Evolutionary conservation across 805 yeast genomes (phyloP).

Genomic region (Candida oleophila): DNA sequence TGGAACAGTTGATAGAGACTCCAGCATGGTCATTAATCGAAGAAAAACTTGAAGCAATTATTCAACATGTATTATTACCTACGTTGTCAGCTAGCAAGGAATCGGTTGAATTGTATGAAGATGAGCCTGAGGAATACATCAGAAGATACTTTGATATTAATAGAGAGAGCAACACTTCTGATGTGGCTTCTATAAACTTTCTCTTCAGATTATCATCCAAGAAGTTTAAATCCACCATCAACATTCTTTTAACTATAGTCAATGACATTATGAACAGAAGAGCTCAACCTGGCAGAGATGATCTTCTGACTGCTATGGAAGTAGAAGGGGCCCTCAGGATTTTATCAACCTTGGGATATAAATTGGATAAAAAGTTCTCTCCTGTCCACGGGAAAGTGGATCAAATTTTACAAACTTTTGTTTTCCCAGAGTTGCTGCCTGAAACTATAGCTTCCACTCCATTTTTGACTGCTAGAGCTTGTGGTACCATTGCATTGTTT

Average conservation of each 20-base stretch:
- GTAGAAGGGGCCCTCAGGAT: conserved; percentile 44
- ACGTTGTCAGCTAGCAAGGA: conserved; percentile 37
- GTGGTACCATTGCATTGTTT: conserved; percentile 45
- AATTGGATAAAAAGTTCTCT: conserved; percentile 31
- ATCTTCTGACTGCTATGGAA: conserved; percentile 29
- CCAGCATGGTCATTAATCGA: conserved; percentile 36
- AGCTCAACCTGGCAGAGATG: conserved; percentile 22
- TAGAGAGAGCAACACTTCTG: conserved; percentile 48
- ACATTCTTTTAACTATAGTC: conserved; percentile 27
- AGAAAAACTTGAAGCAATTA: conserved; percentile 40
- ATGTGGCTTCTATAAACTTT: conserved; percentile 50
- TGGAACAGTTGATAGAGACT: conserved; percentile 42
- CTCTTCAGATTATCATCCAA: conserved; percentile 36
- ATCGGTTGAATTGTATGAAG: conserved; percentile 43
- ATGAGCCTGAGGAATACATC: conserved; percentile 46
- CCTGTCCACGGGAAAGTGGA: conserved; percentile 43
- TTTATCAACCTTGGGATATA: conserved; percentile 39
- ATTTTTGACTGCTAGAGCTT: conserved; percentile 46
- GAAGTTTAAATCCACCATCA: conserved; percentile 38
- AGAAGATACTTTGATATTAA: conserved; percentile 46
- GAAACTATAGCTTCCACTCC: conserved; percentile 31
- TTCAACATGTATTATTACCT: conserved; percentile 41
- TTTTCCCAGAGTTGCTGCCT: conserved; percentile 38
- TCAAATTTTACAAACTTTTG: conserved; percentile 34
- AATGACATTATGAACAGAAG: conserved; percentile 36